A percentile compares a stretch with the other conserved stretches of the same genome.
phyloP scores from a whole-genome alignment of 2,329 filamentous ascomycete species.

The Sporothrix luriei region DNA sequence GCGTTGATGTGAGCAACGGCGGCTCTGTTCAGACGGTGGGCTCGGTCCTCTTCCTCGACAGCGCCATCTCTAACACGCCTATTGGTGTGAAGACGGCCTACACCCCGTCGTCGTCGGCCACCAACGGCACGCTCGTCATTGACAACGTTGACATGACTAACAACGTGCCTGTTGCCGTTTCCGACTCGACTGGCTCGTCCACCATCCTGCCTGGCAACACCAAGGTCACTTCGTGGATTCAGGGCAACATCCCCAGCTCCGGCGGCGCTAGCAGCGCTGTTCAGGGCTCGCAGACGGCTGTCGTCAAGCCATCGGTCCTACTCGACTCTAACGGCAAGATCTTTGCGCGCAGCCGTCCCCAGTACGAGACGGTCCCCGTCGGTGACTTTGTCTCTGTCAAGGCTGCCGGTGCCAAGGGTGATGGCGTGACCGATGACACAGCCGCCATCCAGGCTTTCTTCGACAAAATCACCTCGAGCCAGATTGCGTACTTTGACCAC shows the following conservation, averaged over 20 bases:
- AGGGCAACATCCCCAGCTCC: conserved; percentile 66
- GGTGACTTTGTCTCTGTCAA: conserved; percentile 81
- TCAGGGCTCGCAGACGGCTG: conserved; percentile 60
- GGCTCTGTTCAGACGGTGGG: conserved; percentile 72
- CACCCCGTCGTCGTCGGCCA: conserved; percentile 57
- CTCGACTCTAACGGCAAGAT: conserved; percentile 66
- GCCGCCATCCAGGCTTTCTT: conserved; percentile 78
- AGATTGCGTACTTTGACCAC: conserved; percentile 74
- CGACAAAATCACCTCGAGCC: conserved; percentile 63
- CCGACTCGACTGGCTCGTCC: conserved; percentile 57
- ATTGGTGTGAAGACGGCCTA: conserved; percentile 79
- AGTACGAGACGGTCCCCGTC: conserved; percentile 72
- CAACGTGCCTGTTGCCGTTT: conserved; percentile 68
- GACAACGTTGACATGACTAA: conserved; percentile 84
- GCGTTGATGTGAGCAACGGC: conserved; percentile 75
- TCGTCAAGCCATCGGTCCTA: conserved; percentile 67
- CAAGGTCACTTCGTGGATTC: conserved; percentile 71
- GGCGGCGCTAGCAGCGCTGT: conserved; percentile 51
- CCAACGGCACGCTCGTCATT: conserved; percentile 79
- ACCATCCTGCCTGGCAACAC: conserved; percentile 69
- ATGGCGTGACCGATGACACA: conserved; percentile 86
- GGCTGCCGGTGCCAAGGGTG: conserved; percentile 78
- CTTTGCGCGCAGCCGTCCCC: conserved; percentile 84
- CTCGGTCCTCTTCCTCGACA: conserved; percentile 81
- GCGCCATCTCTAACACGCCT: conserved; percentile 72